These are phyloP conservation scores for Aspergillus candidus DNA, from an alignment of 2,329 filamentous ascomycete genomes.

Conservation along the genomic window DNA sequence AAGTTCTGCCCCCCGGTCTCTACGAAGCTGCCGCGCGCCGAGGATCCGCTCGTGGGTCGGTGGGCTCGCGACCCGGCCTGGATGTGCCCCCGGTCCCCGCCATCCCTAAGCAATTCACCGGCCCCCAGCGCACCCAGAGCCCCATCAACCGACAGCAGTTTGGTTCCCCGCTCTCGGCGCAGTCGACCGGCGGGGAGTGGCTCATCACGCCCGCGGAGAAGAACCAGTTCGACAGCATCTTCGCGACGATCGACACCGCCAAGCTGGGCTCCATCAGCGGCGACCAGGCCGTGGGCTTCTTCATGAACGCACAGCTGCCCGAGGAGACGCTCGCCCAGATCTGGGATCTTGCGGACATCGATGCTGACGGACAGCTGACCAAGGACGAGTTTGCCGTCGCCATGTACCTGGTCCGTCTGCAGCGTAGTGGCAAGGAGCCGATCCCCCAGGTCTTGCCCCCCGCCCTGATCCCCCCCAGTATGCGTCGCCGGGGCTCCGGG, in stretches of 20 bases:
- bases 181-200: conserved; percentile 66
- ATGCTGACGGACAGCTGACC: conserved; percentile 76
- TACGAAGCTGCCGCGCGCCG: conserved; percentile 84
- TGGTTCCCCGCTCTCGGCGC: conserved; percentile 46
- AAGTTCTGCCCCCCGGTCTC: conserved; percentile 71
- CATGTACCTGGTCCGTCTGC: conserved; percentile 93
- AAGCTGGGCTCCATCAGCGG: conserved; percentile 81
- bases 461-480: conserved; percentile 76
- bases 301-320: conserved; percentile 82
- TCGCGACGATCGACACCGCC: conserved; percentile 72
- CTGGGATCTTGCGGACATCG: conserved; percentile 94
- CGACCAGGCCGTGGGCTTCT: conserved; percentile 89
- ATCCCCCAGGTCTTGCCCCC: conserved; percentile 73
- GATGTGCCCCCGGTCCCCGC: conserved; percentile 55
- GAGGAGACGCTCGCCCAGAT: conserved; percentile 89
- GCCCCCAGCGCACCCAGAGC: conserved; percentile 54
- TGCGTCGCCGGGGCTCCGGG: conserved; percentile 54
- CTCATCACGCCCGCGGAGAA: conserved; percentile 78
- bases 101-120: conserved; percentile 75
- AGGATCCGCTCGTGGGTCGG: conserved; percentile 46
- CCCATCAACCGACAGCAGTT: conserved; percentile 50
- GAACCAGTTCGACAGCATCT: conserved; percentile 78
- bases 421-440: conserved; percentile 65
- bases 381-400: conserved; percentile 93
- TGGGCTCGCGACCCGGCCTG: conserved; percentile 45